Evolutionary conservation across 108 stramenopile genomes (phyloP), one percentile per base, ranked within the genome.

Genomic region (Chaetoceros muelleri): DNA sequence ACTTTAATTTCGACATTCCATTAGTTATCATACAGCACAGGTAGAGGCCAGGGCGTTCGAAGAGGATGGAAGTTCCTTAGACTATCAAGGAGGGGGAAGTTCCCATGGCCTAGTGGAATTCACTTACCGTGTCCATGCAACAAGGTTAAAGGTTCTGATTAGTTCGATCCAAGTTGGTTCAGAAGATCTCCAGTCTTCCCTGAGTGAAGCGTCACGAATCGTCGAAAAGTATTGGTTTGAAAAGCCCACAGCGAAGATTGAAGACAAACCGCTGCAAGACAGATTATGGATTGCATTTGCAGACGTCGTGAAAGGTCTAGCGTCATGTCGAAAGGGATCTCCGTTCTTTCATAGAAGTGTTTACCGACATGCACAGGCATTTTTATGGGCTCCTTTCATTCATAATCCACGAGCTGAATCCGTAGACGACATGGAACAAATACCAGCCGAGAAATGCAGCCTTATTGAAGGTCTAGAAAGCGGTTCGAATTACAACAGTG

Each of bases 311-410:
- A 50, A 65, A 53, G 89, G 81, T 48, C 52, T 93, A 29, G 58
- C 72, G 16, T 58, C 84, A 27, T 85, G 81, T 52, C 76, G 83
- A n/a, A 53, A 51, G 24, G 74, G 76, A 21, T 55, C 76, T n/a
- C 64, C 75, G 0, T 80, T 61, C 34, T 93, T 89, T 59, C 91
- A 93, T 60, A 85, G 91, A 13, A 84, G 86, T 16, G 83, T 82
- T 0, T 93, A 80, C 48, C 72, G 87, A 19, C 70, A 86, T 53
- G 78, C 83, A 8, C 85, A 87, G 58, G 91, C 91, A 18, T 56
- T 85, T 21, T 76, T 79, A 63, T 93, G 84, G 81, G 80, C 86
- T 3, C 86, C 86, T 20, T 62, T 80, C 2, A 58, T 92, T 46
- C 59, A 74, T 40, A 64, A 88, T 53, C 86, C 82, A 29, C 22